Evolutionary conservation across 2,329 filamentous ascomycete genomes (phyloP).

Genomic region (Colletotrichum horii): DNA sequence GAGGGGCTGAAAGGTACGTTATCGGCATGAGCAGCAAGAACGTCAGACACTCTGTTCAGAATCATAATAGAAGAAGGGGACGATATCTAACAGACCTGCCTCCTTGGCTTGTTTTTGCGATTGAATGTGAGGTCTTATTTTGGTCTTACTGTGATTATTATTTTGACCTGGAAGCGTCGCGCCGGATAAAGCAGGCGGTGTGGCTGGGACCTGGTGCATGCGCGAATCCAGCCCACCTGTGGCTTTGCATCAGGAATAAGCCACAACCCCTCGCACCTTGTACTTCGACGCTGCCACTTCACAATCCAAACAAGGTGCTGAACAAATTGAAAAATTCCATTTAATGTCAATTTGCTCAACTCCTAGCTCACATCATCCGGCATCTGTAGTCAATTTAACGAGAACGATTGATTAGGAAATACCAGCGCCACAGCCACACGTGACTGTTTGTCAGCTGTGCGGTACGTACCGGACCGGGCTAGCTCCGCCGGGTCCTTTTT

Average conservation of each 20-base stretch:
- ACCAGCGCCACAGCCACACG: not conserved
- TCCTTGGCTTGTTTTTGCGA: accelerated
- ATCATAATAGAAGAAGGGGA: accelerated
- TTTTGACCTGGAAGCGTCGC: not conserved
- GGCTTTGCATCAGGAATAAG: not conserved
- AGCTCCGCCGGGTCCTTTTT: conserved; percentile 23
- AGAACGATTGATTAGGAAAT: not conserved
- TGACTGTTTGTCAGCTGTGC: conserved; percentile 8
- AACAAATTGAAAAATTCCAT: not conserved
- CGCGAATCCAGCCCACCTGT: not conserved
- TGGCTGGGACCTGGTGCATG: not conserved
- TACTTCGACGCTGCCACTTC: not conserved
- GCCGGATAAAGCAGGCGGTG: not conserved
- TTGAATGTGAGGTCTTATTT: not conserved
- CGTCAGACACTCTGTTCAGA: accelerated
- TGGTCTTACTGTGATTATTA: accelerated
- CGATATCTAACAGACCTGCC: accelerated
- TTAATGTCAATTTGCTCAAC: accelerated
- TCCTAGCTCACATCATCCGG: not conserved
- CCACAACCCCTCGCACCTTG: not conserved
- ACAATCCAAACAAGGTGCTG: not conserved
- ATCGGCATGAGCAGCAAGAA: not conserved
- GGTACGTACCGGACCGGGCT: conserved; percentile 22
- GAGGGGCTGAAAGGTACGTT: not conserved
- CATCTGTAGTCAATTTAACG: accelerated